A percentile compares a stretch with the other conserved stretches of the same genome.
Conservation (phyloP, 2,329 filamentous ascomycete genomes). For the Graphiopsis chlorocephala region DNA sequence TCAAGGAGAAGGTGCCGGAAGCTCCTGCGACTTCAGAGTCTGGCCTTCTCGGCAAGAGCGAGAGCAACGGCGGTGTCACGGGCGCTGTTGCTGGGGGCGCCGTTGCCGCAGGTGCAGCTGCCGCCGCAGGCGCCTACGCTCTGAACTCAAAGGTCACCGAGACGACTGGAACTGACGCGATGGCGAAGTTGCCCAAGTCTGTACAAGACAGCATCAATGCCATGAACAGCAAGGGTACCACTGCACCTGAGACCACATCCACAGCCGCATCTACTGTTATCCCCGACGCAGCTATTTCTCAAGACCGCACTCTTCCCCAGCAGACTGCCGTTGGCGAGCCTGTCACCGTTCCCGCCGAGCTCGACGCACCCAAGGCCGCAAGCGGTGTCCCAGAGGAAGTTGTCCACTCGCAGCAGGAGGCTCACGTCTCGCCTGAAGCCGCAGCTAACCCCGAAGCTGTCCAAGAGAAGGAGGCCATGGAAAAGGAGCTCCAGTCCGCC, state of each 20-base stretch:
- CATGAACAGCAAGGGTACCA: slow-evolving; percentile 27
- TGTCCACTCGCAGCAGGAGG: slow-evolving; percentile 30
- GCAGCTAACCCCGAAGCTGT: slow-evolving; percentile 67
- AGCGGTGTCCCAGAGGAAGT: slow-evolving; percentile 30
- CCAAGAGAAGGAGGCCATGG: slow-evolving; percentile 70
- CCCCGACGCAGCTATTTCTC: slow-evolving; percentile 17
- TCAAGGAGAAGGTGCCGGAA: slow-evolving; percentile 60
- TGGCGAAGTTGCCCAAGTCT: slow-evolving; percentile 29
- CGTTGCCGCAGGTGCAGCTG: slow-evolving; percentile 44
- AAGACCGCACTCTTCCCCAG: slow-evolving; percentile 19
- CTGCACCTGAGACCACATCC: slow-evolving; percentile 15
- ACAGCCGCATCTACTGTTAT: slow-evolving; percentile 27
- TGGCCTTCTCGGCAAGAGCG: slow-evolving; percentile 35
- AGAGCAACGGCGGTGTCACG: slow-evolving; percentile 31
- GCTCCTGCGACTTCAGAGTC: slow-evolving; percentile 28
- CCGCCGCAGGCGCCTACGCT: slow-evolving; percentile 38
- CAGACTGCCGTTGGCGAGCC: slow-evolving; percentile 22
- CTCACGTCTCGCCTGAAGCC: slow-evolving; percentile 62
- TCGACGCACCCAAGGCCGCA: slow-evolving; percentile 25
- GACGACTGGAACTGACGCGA: slow-evolving; percentile 49
- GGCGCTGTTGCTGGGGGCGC: slow-evolving; percentile 46
- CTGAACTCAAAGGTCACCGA: slow-evolving; percentile 39
- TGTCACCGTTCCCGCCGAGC: slow-evolving; percentile 20
- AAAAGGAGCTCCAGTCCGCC: slow-evolving; percentile 69
- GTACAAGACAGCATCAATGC: slow-evolving; percentile 49